Evolutionary conservation across 2,329 filamentous ascomycete genomes (phyloP), one percentile per base, ranked within the genome.

Genomic region (Ophiostoma novo-ulmi): DNA sequence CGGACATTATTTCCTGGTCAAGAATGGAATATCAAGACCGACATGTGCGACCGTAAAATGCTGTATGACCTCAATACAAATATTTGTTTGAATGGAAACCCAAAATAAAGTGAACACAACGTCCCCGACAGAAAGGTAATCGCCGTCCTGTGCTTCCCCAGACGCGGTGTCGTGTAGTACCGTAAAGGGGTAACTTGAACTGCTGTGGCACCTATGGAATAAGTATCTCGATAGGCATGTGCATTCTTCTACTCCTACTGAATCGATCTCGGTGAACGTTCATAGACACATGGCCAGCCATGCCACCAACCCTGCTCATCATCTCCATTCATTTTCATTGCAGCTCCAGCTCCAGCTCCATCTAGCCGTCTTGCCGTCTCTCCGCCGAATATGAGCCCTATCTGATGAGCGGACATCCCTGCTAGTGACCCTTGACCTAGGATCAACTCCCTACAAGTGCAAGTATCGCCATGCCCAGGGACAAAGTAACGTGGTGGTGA

Each of bases 71-170:
- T 17, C 7, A 3, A 20, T 20, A 48, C 5, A 20, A 48, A 8
- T 48, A 26, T 5, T 5, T 4, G 22, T 8, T 22, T 55, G 48
- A 10, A 55, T 44, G 6, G 6, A 22, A 10, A 3, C 11, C 5
- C 7, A 22, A 31, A 31, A 26, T 14, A 63, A 20, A 3, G 22
- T 17, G 26, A 22, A 13, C 63, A 65, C 63, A 65, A 65, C 63
- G 63, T 65, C 63, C 63, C 63, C 63, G 63, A 65, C 63, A 22
- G 61, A 67, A 44, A 35, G 36, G 63, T 31, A 67, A 31, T 67
- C 65, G 65, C 65, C 65, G 65, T 67, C 65, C 65, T 67, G 65
- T 67, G 39, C 38, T 41, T 67, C 39, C 65, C 38, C 39, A 65
- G 63, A 39, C 13, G 63, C 36, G 5, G 36, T 39, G 36, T 22